These are phyloP conservation scores for Yarrowia divulgata DNA, from an alignment of 805 yeast genomes.

Conservation along the genomic window DNA sequence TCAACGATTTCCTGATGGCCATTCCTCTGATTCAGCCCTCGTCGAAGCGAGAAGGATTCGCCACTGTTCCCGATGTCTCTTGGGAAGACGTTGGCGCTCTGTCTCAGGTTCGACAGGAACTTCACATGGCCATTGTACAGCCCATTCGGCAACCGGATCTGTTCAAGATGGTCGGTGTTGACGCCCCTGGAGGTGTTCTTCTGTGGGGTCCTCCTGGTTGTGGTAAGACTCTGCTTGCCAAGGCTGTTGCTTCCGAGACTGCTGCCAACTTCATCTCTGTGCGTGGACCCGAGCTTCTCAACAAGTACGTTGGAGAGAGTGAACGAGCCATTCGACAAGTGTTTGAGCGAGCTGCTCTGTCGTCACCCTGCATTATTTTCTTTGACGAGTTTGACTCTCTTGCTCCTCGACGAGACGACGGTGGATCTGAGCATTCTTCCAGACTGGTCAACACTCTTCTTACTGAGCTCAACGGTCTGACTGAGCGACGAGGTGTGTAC, in stretches of 20 bases:
- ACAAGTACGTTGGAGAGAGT: conserved; percentile 95
- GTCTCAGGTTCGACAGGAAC: conserved; percentile 77
- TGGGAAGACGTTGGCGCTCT: conserved; percentile 97
- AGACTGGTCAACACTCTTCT: conserved; percentile 93
- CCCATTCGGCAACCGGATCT: conserved; percentile 93
- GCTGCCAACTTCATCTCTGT: conserved; percentile 95
- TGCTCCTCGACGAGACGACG: conserved; percentile 91
- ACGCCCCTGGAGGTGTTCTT: conserved; percentile 95
- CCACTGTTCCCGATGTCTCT: conserved; percentile 96
- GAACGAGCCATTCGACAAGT: conserved; percentile 94
- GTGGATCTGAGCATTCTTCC: conserved; percentile 86
- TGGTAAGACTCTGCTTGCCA: conserved; percentile 94
- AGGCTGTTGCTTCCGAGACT: conserved; percentile 97
- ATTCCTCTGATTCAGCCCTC: conserved; percentile 95
- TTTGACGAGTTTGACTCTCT: conserved; percentile 96
- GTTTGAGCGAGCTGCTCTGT: conserved; percentile 88
- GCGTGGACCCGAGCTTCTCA: conserved; percentile 92
- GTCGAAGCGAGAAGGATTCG: conserved; percentile 97
- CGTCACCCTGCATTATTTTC: conserved; percentile 91
- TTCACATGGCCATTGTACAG: conserved; percentile 97
- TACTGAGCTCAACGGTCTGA: conserved; percentile 94
- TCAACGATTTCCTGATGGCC: conserved; percentile 82
- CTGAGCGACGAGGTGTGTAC: conserved; percentile 89
- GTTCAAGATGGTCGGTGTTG: conserved; percentile 87
- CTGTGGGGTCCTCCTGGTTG: conserved; percentile 99